Percentiles rank a stretch among this genome's conserved stretches.
Conservation (phyloP, 1,139 yeast species). For the Spathaspora jeffriesii region DNA sequence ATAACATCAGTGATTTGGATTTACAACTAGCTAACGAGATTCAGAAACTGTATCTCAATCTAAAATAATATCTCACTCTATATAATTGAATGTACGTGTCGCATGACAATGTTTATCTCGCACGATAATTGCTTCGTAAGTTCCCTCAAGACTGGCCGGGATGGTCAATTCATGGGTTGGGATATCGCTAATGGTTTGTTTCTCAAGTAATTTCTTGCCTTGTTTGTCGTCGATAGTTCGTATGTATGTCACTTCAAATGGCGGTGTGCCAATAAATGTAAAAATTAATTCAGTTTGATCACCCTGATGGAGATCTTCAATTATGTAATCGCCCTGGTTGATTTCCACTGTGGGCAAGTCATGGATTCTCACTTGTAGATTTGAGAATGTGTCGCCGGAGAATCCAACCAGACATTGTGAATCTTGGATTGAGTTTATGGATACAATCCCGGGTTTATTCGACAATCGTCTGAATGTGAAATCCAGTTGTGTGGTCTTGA, state of each 20-base stretch:
- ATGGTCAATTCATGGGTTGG: constrained; percentile 68
- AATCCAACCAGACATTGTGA: constrained; percentile 72
- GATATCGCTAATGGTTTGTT: constrained; percentile 72
- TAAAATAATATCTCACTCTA: constrained; percentile 11
- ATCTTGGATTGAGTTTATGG: constrained; percentile 72
- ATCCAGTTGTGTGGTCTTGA: constrained; percentile 60
- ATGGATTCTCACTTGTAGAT: constrained; percentile 58
- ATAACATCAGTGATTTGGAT: constrained; percentile 58
- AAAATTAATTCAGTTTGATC: constrained; percentile 75
- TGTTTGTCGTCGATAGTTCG: constrained; percentile 37
- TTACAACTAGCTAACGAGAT: constrained; percentile 49
- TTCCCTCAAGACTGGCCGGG: constrained; percentile 84
- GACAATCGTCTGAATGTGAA: constrained; percentile 69
- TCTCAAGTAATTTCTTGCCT: constrained; percentile 58
- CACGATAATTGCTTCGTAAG: constrained; percentile 88
- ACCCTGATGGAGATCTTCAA: constrained; percentile 86
- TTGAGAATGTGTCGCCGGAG: constrained; percentile 38
- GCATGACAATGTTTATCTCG: constrained; percentile 81
- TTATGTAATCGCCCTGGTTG: constrained; percentile 72
- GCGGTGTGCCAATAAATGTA: constrained; percentile 71
- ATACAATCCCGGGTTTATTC: constrained; percentile 72
- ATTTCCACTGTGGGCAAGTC: constrained; percentile 92
- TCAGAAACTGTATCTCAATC: constrained; percentile 9
- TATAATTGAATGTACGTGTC: constrained; percentile 19
- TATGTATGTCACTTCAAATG: constrained; percentile 62